Evolutionary conservation across 2,329 filamentous ascomycete genomes (phyloP), one percentile per base, ranked within the genome.

Genomic region (Alternaria burnsii): DNA sequence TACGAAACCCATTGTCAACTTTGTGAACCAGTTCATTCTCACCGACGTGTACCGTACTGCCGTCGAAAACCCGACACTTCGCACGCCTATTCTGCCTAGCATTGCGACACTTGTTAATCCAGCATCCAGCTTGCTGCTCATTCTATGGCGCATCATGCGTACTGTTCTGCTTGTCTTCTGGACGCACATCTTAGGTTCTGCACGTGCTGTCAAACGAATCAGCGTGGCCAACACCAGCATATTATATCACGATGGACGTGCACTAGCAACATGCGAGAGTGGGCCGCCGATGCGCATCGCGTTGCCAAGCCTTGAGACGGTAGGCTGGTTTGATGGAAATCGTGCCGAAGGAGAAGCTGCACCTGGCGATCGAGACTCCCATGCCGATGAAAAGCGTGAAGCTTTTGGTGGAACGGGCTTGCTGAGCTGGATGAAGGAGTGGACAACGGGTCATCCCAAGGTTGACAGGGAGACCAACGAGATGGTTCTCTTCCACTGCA

Each of bases 151-250:
- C 1, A 85, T 90, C 10, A 71, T 88, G 11, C 81, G 89, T 58
- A 86, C 87, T 1, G 75, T 90, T 0, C 64, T 86, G 9, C 77
- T 90, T 30, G 84, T 89, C 7, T 60, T 89, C 4, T 73, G 88
- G 12, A 90, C 85, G 2, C 83, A 85, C 56, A 73, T 89, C 0
- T 85, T 85, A 0, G 87, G 86, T 3, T 87, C 85, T 7, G 80
- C 79, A 53, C 82, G 82, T 58, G 79, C 80, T 7, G 86, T 92
- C 70, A 89, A 86, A 69, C 88, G 85, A 69, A 90, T 91, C 55
- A 91, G 89, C 64, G 89, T 91, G 14, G 88, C 88, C 4, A 92
- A 92, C 63, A 92, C 89, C 4, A 83, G 82, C 10, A 79, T 92
- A 11, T 41, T 90, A 2, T 91, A 86, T 66, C 89, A 92, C 67